These are phyloP conservation scores for Aureobasidium sp. DNA, from an alignment of 2,329 filamentous ascomycete genomes.

Conservation along the genomic window DNA sequence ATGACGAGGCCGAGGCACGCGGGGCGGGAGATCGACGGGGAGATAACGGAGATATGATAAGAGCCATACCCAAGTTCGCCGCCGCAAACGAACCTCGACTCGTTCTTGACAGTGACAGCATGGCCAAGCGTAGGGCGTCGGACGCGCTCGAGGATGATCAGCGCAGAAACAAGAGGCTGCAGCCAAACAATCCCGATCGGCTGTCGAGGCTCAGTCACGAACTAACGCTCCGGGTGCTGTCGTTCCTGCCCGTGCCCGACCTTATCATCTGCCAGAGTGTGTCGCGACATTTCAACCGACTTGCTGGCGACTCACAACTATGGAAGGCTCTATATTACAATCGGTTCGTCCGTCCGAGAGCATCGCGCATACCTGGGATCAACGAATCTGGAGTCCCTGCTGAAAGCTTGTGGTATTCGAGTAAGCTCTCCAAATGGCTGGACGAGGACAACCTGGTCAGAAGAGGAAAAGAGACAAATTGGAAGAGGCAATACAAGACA, in stretches of 20 bases:
- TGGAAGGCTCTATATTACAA: conserved; percentile 89
- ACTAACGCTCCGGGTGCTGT: conserved; percentile 75
- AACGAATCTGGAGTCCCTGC: conserved; percentile 34
- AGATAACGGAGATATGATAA: conserved; percentile 2
- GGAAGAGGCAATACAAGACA: conserved; percentile 84
- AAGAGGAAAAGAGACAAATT: conserved; percentile 53
- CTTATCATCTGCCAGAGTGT: conserved; percentile 60
- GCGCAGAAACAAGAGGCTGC: conserved; percentile 5
- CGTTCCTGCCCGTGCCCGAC: conserved; percentile 61
- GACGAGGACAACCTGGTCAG: conserved; percentile 52
- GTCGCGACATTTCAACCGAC: conserved; percentile 65
- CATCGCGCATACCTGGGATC: conserved; percentile 65
- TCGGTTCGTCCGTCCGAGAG: conserved; percentile 76
- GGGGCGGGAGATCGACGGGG: conserved; percentile 9
- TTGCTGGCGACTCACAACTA: conserved; percentile 75
- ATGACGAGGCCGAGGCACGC: conserved; percentile 7
- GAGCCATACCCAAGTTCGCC: neutral
- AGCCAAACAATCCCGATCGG: conserved; percentile 41
- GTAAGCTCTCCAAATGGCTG: conserved; percentile 53
- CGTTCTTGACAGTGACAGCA: neutral
- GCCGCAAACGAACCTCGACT: neutral
- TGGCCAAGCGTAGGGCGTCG: conserved; percentile 16
- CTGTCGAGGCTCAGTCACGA: conserved; percentile 78
- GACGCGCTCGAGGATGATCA: conserved; percentile 12
- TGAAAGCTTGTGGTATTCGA: conserved; percentile 44